Conservation (phyloP, 176 grass and related monocot genomes). For the Canna indica region DNA sequence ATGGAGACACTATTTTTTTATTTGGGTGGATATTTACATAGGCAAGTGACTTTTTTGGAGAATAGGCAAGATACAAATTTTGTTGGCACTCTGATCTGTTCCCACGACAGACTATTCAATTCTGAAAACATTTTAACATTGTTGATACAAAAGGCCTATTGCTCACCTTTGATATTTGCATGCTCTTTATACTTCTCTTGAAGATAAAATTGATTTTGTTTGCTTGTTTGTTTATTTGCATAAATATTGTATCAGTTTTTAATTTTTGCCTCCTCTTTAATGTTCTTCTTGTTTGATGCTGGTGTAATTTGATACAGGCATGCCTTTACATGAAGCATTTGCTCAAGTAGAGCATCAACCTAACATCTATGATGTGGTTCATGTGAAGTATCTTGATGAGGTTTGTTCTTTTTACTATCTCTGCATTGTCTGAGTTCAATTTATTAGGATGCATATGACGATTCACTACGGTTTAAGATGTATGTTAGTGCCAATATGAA, state of each 20-base stretch:
- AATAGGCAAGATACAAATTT: too few species aligned
- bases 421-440: too few species aligned
- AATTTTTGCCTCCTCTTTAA: background rate
- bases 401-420: constrained; percentile 31
- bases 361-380: constrained; percentile 82
- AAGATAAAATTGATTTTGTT: background rate
- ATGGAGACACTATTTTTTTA: background rate
- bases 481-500: too few species aligned
- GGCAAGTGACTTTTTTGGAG: background rate
- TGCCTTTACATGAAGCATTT: constrained; percentile 88
- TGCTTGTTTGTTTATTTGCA: background rate
- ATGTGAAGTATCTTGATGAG: constrained; percentile 91
- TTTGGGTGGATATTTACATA: background rate
- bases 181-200: background rate
- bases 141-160: background rate
- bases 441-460: background rate
- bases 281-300: background rate
- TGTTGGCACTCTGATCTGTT: too few species aligned
- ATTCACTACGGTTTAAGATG: too few species aligned
- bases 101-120: background rate
- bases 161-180: background rate
- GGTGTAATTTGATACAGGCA: constrained; percentile 36
- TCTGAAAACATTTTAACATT: background rate
- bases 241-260: background rate
- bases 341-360: constrained; percentile 78